These are phyloP conservation scores for Kazachstania taianensis DNA, from an alignment of 805 yeast genomes.

Conservation along the genomic window DNA sequence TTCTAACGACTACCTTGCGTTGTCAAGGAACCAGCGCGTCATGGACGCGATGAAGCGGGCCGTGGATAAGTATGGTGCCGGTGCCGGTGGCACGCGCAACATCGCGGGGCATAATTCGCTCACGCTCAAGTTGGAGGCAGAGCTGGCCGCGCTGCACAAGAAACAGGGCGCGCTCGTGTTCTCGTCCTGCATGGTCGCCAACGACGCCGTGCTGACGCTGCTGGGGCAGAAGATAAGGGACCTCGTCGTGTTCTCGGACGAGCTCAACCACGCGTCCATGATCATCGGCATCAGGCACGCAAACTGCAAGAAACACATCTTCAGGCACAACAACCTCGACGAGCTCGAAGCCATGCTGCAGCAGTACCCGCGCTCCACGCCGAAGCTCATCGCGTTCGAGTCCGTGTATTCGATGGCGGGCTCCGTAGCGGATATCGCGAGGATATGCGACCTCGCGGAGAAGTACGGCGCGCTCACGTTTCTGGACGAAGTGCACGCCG, in stretches of 20 bases:
- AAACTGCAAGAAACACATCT: slow-evolving; percentile 76
- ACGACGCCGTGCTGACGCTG: slow-evolving; percentile 86
- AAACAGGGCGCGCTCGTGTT: slow-evolving; percentile 93
- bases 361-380: slow-evolving; percentile 73
- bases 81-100: slow-evolving; percentile 98
- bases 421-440: slow-evolving; percentile 86
- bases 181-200: slow-evolving; percentile 92
- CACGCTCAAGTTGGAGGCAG: slow-evolving; percentile 80
- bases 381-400: slow-evolving; percentile 94
- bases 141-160: slow-evolving; percentile 81
- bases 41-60: slow-evolving; percentile 67
- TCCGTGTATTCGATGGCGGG: slow-evolving; percentile 98
- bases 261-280: slow-evolving; percentile 95
- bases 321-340: slow-evolving; percentile 78
- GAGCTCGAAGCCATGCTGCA: slow-evolving; percentile 76
- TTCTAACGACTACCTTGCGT: slow-evolving; percentile 92
- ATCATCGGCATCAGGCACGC: slow-evolving; percentile 92
- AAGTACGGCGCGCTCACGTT: slow-evolving; percentile 96
- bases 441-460: slow-evolving; percentile 90
- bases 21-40: slow-evolving; percentile 75
- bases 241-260: slow-evolving; percentile 87
- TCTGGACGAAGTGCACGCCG: slow-evolving; percentile 97
- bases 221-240: slow-evolving; percentile 86
- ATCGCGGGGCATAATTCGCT: slow-evolving; percentile 94
- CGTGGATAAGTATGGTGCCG: slow-evolving; percentile 86